These are phyloP conservation scores for Alternaria postmessia DNA, from an alignment of 2,329 filamentous ascomycete species.

Conservation along the genomic window DNA sequence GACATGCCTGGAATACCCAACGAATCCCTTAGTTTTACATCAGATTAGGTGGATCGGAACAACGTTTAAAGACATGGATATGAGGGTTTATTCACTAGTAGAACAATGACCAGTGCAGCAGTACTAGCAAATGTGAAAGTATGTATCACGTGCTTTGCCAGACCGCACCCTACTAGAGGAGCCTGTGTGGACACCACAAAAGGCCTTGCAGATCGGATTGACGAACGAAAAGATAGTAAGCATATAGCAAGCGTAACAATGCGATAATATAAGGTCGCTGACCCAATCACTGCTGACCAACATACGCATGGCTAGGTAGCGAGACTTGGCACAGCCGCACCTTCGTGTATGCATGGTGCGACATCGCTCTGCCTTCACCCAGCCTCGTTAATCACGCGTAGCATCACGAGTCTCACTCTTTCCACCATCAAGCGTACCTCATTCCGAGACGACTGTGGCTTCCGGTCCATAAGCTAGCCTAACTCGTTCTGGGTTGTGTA, in stretches of 20 bases:
- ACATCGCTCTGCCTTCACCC: background rate
- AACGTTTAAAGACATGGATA: too few relatives aligned
- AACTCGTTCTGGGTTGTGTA: background rate
- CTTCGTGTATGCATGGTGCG: background rate
- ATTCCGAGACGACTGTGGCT: fast-evolving
- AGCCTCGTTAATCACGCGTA: background rate
- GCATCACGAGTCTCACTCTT: background rate
- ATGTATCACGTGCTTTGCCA: too few relatives aligned
- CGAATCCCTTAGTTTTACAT: too few relatives aligned
- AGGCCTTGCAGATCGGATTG: too few relatives aligned
- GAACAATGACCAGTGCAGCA: too few relatives aligned
- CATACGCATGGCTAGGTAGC: background rate
- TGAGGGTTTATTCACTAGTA: too few relatives aligned
- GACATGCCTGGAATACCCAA: too few relatives aligned
- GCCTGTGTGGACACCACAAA: too few relatives aligned
- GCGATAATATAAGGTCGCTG: background rate
- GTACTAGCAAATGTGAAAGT: too few relatives aligned
- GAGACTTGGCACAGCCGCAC: background rate
- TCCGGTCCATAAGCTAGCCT: background rate
- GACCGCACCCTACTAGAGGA: too few relatives aligned
- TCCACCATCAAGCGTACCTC: background rate
- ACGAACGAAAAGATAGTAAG: too few relatives aligned
- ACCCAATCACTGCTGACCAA: background rate
- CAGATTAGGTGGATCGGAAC: too few relatives aligned
- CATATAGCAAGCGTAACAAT: background rate